A percentile compares a stretch with the other conserved stretches of the same genome.
Conservation (phyloP, 2,329 filamentous ascomycete species). For the Exophiala oligosperma region DNA sequence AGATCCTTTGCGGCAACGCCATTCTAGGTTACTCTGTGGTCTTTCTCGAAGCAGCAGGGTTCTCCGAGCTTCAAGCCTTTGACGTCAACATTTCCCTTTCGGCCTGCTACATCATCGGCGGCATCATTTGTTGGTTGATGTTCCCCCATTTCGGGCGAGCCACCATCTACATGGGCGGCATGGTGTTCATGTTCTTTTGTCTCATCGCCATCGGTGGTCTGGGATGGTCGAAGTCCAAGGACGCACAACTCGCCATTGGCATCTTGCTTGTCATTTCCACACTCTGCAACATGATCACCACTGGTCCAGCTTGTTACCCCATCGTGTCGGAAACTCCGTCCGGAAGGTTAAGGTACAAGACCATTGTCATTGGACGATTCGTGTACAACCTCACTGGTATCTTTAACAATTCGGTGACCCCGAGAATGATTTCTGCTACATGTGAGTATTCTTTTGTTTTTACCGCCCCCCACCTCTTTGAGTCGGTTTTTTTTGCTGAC, state of each 20-base stretch:
- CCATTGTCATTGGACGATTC: constrained; percentile 54
- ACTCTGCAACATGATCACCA: constrained; percentile 56
- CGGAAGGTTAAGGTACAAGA: constrained; percentile 56
- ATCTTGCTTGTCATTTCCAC: constrained; percentile 52
- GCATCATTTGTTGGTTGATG: constrained; percentile 43
- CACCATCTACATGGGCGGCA: constrained; percentile 44
- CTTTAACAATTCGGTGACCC: constrained; percentile 41
- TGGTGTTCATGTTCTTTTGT: constrained; percentile 42
- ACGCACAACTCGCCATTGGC: constrained; percentile 36
- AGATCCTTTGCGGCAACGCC: constrained; percentile 41
- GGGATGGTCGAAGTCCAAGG: constrained; percentile 28
- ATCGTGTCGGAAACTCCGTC: constrained; percentile 57
- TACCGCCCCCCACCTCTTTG: neutral
- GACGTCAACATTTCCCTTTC: constrained; percentile 43
- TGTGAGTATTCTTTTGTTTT: constrained; percentile 1
- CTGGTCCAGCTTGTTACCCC: constrained; percentile 57
- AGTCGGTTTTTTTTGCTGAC: neutral
- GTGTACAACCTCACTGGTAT: constrained; percentile 54
- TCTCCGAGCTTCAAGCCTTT: constrained; percentile 39
- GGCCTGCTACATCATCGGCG: constrained; percentile 43
- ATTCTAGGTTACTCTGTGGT: constrained; percentile 40
- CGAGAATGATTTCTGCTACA: constrained; percentile 32
- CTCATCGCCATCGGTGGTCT: constrained; percentile 39
- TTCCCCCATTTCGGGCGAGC: constrained; percentile 43
- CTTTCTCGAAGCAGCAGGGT: constrained; percentile 42